Evolutionary conservation across 768 basidiomycete species (phyloP).

Genomic region (Xerocomus spinulosus): DNA sequence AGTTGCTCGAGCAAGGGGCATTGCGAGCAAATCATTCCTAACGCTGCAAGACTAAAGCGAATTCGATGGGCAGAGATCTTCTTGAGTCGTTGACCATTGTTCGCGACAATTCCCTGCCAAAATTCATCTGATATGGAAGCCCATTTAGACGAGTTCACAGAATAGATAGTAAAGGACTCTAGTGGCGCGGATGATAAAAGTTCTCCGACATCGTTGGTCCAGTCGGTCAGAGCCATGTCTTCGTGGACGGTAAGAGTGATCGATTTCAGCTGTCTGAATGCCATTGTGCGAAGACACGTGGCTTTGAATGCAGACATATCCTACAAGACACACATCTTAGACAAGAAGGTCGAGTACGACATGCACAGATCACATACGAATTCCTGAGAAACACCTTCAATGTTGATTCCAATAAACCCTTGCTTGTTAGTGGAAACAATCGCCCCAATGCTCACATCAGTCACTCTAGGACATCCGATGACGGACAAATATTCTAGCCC

Average conservation of each 20-base stretch:
- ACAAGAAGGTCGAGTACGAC: background rate
- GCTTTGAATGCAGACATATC: constrained; percentile 47
- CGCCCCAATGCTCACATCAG: constrained; percentile 52
- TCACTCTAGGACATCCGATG: constrained; percentile 66
- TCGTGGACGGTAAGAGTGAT: constrained; percentile 54
- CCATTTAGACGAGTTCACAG: constrained; percentile 39
- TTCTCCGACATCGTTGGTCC: constrained; percentile 40
- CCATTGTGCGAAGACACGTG: constrained; percentile 31
- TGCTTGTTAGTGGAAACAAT: constrained; percentile 41
- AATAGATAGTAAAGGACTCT: constrained; percentile 60
- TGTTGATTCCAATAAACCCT: constrained; percentile 50
- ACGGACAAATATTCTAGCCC: constrained; percentile 56
- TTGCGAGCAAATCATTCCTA: constrained; percentile 50
- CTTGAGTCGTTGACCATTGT: constrained; percentile 48
- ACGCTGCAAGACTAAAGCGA: constrained; percentile 44
- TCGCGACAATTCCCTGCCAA: constrained; percentile 44
- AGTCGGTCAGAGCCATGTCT: constrained; percentile 34
- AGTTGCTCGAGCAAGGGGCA: constrained; percentile 57
- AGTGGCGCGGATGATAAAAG: constrained; percentile 50
- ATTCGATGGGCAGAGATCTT: constrained; percentile 64
- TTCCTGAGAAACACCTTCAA: constrained; percentile 58
- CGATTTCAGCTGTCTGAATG: constrained; percentile 45
- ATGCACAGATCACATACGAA: constrained; percentile 43
- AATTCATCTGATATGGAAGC: constrained; percentile 42
- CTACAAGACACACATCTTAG: constrained; percentile 31